Evolutionary conservation across 2,329 filamentous ascomycete species (phyloP).

Genomic region (Trichophyton schoenleinii): DNA sequence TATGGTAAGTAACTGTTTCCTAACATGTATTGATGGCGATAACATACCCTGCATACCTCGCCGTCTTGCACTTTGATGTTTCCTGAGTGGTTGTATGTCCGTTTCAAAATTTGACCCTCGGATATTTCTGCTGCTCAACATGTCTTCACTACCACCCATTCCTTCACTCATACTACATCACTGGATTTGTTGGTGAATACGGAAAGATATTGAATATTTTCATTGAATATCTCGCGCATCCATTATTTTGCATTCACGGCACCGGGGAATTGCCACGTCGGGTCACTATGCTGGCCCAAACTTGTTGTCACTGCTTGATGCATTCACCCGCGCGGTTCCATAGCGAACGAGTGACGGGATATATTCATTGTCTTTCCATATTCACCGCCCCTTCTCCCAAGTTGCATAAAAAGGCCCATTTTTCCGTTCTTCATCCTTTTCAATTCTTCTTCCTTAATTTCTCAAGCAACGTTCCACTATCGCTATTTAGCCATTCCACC

Average conservation of each 20-base stretch:
- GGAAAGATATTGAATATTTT: not conserved
- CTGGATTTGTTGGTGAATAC: not conserved
- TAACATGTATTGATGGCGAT: not conserved
- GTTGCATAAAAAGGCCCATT: constrained; percentile 1
- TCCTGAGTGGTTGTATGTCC: not conserved
- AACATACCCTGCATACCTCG: not conserved
- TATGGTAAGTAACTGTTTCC: not conserved
- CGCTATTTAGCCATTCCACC: not conserved
- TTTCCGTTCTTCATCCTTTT: not conserved
- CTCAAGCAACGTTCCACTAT: not conserved
- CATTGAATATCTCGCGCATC: not conserved
- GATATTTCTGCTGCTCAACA: not conserved
- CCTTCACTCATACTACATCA: not conserved
- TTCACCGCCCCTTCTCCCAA: constrained; percentile 1
- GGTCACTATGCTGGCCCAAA: not conserved
- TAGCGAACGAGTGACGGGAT: not conserved
- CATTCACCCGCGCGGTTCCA: not conserved
- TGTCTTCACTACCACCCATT: not conserved
- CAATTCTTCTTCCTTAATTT: not conserved
- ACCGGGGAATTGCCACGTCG: not conserved
- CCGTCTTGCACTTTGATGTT: not conserved
- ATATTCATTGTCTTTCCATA: not conserved
- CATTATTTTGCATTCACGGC: not conserved
- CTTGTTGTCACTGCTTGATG: not conserved
- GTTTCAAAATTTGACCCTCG: not conserved